A percentile compares a stretch with the other conserved stretches of the same genome.
Conservation (phyloP, 257 asterid genomes). For the Plantago ovata region DNA sequence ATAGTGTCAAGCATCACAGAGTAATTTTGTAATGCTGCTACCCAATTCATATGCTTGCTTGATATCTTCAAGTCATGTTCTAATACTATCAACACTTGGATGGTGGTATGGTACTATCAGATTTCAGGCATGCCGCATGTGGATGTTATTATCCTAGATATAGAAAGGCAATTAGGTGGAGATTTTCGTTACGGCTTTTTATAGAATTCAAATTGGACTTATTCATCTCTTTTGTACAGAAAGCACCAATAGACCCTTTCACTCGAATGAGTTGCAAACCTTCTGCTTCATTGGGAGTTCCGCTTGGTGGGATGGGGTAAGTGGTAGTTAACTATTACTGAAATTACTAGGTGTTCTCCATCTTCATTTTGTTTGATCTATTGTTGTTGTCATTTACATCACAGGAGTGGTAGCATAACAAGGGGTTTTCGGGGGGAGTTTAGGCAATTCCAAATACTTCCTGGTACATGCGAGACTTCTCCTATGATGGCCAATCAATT, state of each 20-base stretch:
- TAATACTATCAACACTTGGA: no score
- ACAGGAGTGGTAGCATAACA: constrained; percentile 98
- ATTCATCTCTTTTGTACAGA: constrained; percentile 39
- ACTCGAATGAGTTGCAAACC: constrained; percentile 88
- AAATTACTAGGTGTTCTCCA: not conserved
- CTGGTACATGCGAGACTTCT: constrained; percentile 91
- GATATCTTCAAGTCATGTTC: no score
- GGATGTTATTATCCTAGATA: no score
- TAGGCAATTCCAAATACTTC: constrained; percentile 87
- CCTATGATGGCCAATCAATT: constrained; percentile 98
- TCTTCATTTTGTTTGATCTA: constrained; percentile 9
- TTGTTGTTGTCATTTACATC: constrained; percentile 19
- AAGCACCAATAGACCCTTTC: constrained; percentile 98
- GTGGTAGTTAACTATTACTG: constrained; percentile 20
- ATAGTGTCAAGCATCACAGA: no score
- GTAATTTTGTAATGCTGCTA: no score
- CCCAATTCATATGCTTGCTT: no score
- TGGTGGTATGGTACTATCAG: no score
- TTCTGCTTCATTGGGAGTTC: constrained; percentile 96
- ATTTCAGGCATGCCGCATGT: no score
- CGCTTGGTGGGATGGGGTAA: constrained; percentile 99
- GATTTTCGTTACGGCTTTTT: no score
- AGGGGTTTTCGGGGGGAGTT: constrained; percentile 99
- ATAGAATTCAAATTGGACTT: not conserved
- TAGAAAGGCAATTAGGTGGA: no score